Percentiles rank a stretch among this genome's conserved stretches.
Evolutionary conservation across 2,329 filamentous ascomycete genomes (phyloP).

Genomic region (Calonectria pteridis): DNA sequence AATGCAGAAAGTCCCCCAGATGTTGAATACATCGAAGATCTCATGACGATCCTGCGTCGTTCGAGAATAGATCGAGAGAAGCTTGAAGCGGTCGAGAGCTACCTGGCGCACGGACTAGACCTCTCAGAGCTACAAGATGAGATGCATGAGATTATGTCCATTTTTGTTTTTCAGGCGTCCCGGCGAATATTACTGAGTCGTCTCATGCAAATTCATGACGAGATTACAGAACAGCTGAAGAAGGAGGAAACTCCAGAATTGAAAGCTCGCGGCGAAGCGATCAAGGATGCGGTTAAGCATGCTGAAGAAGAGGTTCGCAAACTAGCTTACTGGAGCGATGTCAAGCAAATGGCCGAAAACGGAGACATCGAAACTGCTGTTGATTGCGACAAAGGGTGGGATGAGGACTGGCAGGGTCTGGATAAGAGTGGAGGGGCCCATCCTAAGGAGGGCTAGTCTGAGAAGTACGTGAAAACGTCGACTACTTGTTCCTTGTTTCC

Average conservation of each 20-base stretch:
- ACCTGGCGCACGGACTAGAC: slow-evolving; percentile 83
- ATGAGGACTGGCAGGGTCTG: slow-evolving; percentile 62
- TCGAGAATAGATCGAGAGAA: slow-evolving; percentile 92
- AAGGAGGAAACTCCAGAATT: slow-evolving; percentile 52
- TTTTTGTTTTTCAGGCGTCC: slow-evolving; percentile 91
- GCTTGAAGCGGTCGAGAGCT: slow-evolving; percentile 84
- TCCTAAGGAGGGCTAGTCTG: slow-evolving; percentile 43
- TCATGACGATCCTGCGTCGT: slow-evolving; percentile 76
- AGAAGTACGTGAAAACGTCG: slow-evolving; percentile 30
- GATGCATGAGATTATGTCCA: slow-evolving; percentile 87
- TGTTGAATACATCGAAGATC: slow-evolving; percentile 73
- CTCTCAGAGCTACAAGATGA: slow-evolving; percentile 79
- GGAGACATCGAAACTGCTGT: slow-evolving; percentile 62
- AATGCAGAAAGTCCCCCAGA: slow-evolving; percentile 68
- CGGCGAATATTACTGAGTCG: slow-evolving; percentile 80
- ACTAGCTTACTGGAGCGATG: slow-evolving; percentile 90
- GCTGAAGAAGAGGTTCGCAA: slow-evolving; percentile 85
- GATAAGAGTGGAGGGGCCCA: slow-evolving; percentile 65
- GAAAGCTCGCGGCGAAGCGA: slow-evolving; percentile 68
- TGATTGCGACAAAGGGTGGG: slow-evolving; percentile 51
- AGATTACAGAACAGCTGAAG: slow-evolving; percentile 54
- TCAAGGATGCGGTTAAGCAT: slow-evolving; percentile 80
- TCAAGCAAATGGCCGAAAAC: slow-evolving; percentile 74
- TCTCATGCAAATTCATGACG: slow-evolving; percentile 70
- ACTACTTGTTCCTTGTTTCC: not conserved